Base-by-base conservation (phyloP, 2,329 filamentous ascomycete genomes). In the Trichoderma lentiforme region DNA sequence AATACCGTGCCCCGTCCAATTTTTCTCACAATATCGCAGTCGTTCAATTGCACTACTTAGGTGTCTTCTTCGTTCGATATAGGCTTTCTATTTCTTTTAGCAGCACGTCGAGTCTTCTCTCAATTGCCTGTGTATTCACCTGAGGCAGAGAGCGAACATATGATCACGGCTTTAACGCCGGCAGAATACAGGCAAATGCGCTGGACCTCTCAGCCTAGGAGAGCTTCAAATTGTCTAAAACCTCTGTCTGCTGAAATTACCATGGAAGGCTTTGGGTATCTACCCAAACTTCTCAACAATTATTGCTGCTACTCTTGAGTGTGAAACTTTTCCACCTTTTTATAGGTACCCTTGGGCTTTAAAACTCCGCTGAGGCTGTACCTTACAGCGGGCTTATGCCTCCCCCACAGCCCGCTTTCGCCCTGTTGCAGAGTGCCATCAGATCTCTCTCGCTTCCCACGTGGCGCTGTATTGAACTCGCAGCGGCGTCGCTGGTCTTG, bases 401-500 rank as follows among this genome's bases (percentile, higher is more conserved):
- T 47, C 24, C 26, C 39, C 67, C 67, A 43, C 67, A 51, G 67
- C 67, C 53, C 65, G 65, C 65, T 60, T 68, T n/a, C 26, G 67
- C 57, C 66, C 56, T 14, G 36, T 60, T 70, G 60, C 60, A 57
- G 68, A 63, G 68, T 39, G 28, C 68, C 58, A 62, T 62, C 67
- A 71, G 51, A 71, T 64, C 68, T 30, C 68, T 64, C 15, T 30
- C 60, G 60, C 43, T 64, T 64, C 60, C 68, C 68, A 71, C 68
- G 68, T 71, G 68, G 68, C 68, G 28, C 51, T 58, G 57, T 26
- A 51, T 70, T 26, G 36, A 47, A 26, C 30, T 34, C 36, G 66
- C 56, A 69, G 53, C 34, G 66, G 65, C 65, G 56, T 32, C 56
- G 66, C 36, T 14, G 56, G 68, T 71, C 68, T 71, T 60, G 68